Percentiles rank a stretch among this genome's conserved stretches.
Conservation (phyloP, 148 eudicot species). For the Fagopyrum tataricum region DNA sequence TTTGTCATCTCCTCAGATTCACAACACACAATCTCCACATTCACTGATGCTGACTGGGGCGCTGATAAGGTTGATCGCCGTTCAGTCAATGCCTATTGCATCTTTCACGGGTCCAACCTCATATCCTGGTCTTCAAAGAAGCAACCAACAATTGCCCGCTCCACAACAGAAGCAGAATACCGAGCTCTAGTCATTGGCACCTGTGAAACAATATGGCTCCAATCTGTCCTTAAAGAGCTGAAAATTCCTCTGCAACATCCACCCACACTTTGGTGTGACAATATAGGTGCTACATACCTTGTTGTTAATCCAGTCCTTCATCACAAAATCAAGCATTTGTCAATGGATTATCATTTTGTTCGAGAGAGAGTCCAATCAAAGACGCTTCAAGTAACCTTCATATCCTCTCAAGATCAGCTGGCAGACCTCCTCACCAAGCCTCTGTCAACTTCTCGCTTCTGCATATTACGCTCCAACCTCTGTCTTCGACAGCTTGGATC, state of each 20-base stretch:
- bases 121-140: neutral
- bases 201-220: neutral
- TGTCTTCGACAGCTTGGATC: no score
- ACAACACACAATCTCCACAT: neutral
- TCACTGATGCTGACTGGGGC: neutral
- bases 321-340: neutral
- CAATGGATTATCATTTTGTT: neutral
- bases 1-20: neutral
- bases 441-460: no score
- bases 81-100: neutral
- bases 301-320: neutral
- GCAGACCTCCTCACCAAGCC: no score
- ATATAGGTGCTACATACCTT: neutral
- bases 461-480: no score
- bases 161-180: neutral
- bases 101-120: neutral
- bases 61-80: neutral
- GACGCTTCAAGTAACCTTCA: neutral
- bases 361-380: neutral
- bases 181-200: neutral
- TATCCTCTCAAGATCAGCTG: no score
- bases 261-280: neutral
- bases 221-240: neutral
- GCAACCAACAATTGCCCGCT: neutral
- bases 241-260: neutral